Base-by-base conservation (phyloP, 2,329 filamentous ascomycete genomes). In the Claviceps fusiformis region DNA sequence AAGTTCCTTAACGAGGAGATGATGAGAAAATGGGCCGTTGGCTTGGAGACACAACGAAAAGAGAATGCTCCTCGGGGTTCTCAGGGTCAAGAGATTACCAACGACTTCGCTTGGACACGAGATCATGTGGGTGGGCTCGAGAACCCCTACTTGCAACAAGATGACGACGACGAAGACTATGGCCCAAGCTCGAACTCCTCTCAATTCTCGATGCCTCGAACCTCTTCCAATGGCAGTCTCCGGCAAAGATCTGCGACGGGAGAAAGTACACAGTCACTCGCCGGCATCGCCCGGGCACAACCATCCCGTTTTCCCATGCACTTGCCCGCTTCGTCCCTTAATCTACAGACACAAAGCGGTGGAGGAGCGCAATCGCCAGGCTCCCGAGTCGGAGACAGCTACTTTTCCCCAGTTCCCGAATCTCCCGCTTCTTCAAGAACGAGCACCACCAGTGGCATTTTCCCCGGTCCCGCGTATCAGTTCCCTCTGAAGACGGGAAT, bases 1-100 rank as follows among this genome's bases (percentile, higher is more conserved):
- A 88, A 89, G 61, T 97, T 96, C 69, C 79, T 82, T 52, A 93
- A 92, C 58, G 93, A 98, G 68, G 90, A 95, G 61, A 83, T 79
- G 15, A 90, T 97, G 84, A 91, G 86, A 70, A 95, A 92, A 67
- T 98, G 93, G 93, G 85, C 87, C 33, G 75, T 76, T 9, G 83
- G 88, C 45, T 82, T 96, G 31, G 87, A 95, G 60, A 76, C 73
- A 2, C 91, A 95, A 69, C 79, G 89, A 57, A 82, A 83, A 75
- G 72, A 76, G 66, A 77, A 81, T 63, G 68, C 76, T 58, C 66
- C 78, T 59, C 68, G 80, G 67, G 50, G 77, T 63, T 69, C 72
- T 17, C 60, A 68, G 33, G 75, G 70, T 63, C 69, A 75, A 3
- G 74, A 79, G 52, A 56, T 73, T 0, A 80, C 85, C 0, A 83